phyloP scores from a whole-genome alignment of 108 stramenopile species.

The Fistulifera solaris region DNA sequence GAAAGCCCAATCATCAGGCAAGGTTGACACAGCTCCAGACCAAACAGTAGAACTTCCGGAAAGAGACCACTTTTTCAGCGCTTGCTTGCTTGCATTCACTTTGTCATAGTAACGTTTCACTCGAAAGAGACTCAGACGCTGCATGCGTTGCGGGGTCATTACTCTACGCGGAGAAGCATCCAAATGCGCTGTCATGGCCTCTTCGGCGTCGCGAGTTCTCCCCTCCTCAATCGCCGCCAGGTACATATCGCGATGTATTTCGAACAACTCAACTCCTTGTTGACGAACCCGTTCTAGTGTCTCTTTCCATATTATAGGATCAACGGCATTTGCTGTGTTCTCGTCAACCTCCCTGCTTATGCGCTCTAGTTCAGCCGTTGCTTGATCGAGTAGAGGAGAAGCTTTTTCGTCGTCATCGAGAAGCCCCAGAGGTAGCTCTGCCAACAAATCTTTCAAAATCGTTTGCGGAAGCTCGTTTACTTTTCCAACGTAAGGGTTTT shows the following conservation, averaged over 20 bases:
- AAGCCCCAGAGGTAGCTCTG: constrained; percentile 48
- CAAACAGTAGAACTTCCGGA: constrained; percentile 13
- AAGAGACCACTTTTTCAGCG: constrained; percentile 41
- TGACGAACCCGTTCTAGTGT: constrained; percentile 43
- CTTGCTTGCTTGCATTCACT: constrained; percentile 43
- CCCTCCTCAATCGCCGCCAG: constrained; percentile 75
- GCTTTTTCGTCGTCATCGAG: constrained; percentile 30
- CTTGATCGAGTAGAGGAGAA: constrained; percentile 16
- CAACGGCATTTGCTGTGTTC: constrained; percentile 21
- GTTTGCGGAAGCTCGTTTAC: constrained; percentile 53
- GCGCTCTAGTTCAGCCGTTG: constrained; percentile 30
- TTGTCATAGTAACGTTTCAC: constrained; percentile 61
- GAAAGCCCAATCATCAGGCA: constrained; percentile 62
- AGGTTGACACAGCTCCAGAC: constrained; percentile 3
- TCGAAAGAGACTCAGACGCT: constrained; percentile 61
- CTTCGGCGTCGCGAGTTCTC: constrained; percentile 47
- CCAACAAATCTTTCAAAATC: constrained; percentile 34
- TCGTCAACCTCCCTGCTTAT: constrained; percentile 35
- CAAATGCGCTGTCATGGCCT: constrained; percentile 66
- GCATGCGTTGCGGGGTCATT: constrained; percentile 64
- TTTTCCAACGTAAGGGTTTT: constrained; percentile 49
- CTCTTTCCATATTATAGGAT: constrained; percentile 37
- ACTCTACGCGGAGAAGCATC: constrained; percentile 13
- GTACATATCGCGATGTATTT: constrained; percentile 80
- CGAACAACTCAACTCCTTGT: constrained; percentile 51